A percentile compares a stretch with the other conserved stretches of the same genome.
phyloP scores from a whole-genome alignment of 371 early-diverging fungal genomes.

The Cokeromyces recurvatus region DNA sequence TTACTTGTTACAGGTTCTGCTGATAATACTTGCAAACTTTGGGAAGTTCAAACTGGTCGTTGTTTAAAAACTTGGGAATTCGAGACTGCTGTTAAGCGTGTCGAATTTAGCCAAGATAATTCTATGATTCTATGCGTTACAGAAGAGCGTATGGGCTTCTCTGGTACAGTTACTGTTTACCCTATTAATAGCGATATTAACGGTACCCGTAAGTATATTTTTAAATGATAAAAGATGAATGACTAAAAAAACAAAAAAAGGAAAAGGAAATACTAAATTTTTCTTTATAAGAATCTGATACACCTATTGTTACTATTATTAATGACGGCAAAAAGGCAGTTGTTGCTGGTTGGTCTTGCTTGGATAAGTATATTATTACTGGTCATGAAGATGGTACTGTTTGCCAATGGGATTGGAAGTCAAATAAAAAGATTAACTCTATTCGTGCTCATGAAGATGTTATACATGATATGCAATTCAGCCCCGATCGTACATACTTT shows the following conservation, averaged over 20 bases:
- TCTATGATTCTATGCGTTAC: slow-evolving; percentile 86
- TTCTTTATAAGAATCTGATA: slow-evolving; percentile 53
- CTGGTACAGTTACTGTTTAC: slow-evolving; percentile 79
- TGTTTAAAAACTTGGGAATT: slow-evolving; percentile 86
- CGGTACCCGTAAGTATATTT: slow-evolving; percentile 21
- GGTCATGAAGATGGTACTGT: slow-evolving; percentile 94
- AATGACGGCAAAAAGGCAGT: slow-evolving; percentile 83
- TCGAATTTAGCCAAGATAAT: slow-evolving; percentile 89
- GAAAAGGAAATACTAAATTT: not conserved
- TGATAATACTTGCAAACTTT: slow-evolving; percentile 91
- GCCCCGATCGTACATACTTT: slow-evolving; percentile 90
- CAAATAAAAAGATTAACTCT: slow-evolving; percentile 60
- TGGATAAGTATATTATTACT: slow-evolving; percentile 87
- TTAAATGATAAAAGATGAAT: not conserved
- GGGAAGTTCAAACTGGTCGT: slow-evolving; percentile 95
- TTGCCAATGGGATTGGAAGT: slow-evolving; percentile 83
- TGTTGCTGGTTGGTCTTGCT: slow-evolving; percentile 88
- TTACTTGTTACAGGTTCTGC: slow-evolving; percentile 92
- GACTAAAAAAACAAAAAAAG: too few relatives aligned
- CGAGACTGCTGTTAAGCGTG: slow-evolving; percentile 89
- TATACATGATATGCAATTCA: slow-evolving; percentile 95
- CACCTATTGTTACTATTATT: slow-evolving; percentile 65
- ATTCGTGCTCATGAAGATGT: slow-evolving; percentile 66
- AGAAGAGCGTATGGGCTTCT: slow-evolving; percentile 95
- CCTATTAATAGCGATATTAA: slow-evolving; percentile 64